Conservation (phyloP, 2,329 filamentous ascomycete genomes). For the Pezicula neosporulosa region DNA sequence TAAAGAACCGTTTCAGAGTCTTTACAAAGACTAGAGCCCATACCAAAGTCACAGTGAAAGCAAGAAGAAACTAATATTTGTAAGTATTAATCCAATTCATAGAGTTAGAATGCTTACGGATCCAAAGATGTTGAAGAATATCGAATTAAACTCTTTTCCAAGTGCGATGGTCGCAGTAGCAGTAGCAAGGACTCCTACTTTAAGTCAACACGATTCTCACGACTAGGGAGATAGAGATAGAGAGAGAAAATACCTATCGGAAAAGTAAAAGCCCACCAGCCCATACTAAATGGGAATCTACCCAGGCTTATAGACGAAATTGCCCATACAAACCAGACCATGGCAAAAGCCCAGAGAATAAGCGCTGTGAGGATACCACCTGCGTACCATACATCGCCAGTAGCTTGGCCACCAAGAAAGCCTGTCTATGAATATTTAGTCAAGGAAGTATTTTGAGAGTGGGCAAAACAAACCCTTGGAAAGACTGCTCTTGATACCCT, state of each 20-base stretch:
- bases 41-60: background rate
- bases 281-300: constrained; percentile 42
- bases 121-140: constrained; percentile 37
- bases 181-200: background rate
- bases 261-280: constrained; percentile 47
- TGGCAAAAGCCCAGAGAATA: constrained; percentile 42
- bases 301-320: constrained; percentile 33
- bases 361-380: constrained; percentile 30
- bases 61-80: background rate
- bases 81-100: background rate
- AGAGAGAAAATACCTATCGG: constrained; percentile 42
- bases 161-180: constrained; percentile 29
- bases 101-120: constrained; percentile 25
- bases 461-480: background rate
- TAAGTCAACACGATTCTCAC: background rate
- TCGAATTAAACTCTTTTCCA: constrained; percentile 37
- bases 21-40: background rate
- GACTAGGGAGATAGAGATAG: constrained; percentile 17
- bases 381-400: constrained; percentile 1
- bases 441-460: background rate
- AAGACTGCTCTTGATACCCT: constrained; percentile 2
- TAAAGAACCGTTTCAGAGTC: background rate
- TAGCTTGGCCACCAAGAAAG: background rate
- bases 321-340: constrained; percentile 41
- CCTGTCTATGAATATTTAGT: background rate